Evolutionary conservation across 1,284 basidiomycete species (phyloP).

Genomic region (Calocybe gambosa): DNA sequence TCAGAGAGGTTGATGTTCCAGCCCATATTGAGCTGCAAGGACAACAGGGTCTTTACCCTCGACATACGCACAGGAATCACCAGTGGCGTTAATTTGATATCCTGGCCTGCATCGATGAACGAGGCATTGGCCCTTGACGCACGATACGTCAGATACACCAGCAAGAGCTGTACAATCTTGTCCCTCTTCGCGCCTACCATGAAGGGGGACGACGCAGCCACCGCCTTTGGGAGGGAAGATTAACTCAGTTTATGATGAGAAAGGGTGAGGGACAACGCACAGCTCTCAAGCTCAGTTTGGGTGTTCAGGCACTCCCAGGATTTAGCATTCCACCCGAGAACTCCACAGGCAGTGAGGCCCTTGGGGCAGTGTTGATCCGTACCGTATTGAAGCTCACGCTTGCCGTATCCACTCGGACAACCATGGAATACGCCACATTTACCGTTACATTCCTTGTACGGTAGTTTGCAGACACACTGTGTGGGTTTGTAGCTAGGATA

Average conservation of each 20-base stretch:
- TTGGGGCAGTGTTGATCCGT: constrained; percentile 20
- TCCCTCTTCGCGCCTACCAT: constrained; percentile 16
- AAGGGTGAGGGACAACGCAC: constrained; percentile 27
- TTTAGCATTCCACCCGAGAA: constrained; percentile 28
- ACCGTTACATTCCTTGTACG: constrained; percentile 41
- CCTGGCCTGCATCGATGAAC: constrained; percentile 41
- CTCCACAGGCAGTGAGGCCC: constrained; percentile 36
- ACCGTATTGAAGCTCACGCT: constrained; percentile 23
- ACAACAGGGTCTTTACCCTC: constrained; percentile 18
- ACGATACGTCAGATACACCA: constrained; percentile 45
- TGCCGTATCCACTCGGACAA: constrained; percentile 30
- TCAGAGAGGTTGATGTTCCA: constrained; percentile 16
- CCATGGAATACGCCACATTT: constrained; percentile 33
- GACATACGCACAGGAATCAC: constrained; percentile 21
- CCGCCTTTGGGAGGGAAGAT: constrained; percentile 31
- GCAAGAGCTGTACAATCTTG: constrained; percentile 45
- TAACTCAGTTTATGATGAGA: not conserved
- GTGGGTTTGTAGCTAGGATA: constrained; percentile 23
- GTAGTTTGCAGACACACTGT: constrained; percentile 35
- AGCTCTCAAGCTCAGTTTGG: constrained; percentile 43
- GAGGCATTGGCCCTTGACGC: constrained; percentile 37
- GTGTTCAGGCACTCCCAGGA: constrained; percentile 47
- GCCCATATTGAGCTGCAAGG: constrained; percentile 18
- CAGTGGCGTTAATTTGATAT: constrained; percentile 27
- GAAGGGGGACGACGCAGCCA: constrained; percentile 38